A percentile compares a stretch with the other conserved stretches of the same genome.
Conservation (phyloP, 2,329 filamentous ascomycete species). For the Drechslerella stenobrocha region DNA sequence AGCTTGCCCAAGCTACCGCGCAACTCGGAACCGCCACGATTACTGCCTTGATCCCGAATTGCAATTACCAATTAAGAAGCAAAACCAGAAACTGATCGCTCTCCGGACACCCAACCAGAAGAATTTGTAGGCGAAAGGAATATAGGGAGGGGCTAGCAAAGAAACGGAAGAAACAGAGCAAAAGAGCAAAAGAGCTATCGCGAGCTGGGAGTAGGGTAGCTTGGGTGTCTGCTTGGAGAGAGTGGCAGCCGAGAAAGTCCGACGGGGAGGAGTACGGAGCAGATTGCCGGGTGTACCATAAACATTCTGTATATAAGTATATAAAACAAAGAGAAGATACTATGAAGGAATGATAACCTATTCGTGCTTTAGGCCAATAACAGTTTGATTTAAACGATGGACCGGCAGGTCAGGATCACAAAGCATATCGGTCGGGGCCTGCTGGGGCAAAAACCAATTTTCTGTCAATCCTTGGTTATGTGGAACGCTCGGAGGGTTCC, state of each 20-base stretch:
- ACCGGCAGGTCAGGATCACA: constrained; percentile 25
- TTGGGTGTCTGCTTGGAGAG: no score
- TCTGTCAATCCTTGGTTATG: constrained; percentile 22
- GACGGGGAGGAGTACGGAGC: not conserved
- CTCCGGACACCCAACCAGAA: constrained; percentile 1
- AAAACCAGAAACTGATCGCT: constrained; percentile 2
- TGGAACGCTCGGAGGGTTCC: constrained; percentile 8
- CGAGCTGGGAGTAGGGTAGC: no score
- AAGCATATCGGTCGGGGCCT: constrained; percentile 22
- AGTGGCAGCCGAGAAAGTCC: not conserved
- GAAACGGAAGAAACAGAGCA: not conserved
- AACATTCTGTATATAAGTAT: constrained; percentile 7
- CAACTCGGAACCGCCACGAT: not conserved
- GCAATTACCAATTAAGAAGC: constrained; percentile 3
- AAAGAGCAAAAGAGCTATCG: not conserved
- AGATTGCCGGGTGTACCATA: not conserved
- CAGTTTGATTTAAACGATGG: constrained; percentile 36
- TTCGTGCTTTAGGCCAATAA: constrained; percentile 38
- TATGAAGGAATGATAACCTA: constrained; percentile 1
- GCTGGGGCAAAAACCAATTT: constrained; percentile 45
- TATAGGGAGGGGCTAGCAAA: not conserved
- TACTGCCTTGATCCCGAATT: not conserved
- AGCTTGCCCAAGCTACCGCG: no score
- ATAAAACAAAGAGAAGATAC: not conserved
- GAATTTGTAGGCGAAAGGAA: not conserved